A percentile compares a stretch with the other conserved stretches of the same genome.
phyloP scores from a whole-genome alignment of 108 stramenopile genomes.

The Schizochytrium sp. region DNA sequence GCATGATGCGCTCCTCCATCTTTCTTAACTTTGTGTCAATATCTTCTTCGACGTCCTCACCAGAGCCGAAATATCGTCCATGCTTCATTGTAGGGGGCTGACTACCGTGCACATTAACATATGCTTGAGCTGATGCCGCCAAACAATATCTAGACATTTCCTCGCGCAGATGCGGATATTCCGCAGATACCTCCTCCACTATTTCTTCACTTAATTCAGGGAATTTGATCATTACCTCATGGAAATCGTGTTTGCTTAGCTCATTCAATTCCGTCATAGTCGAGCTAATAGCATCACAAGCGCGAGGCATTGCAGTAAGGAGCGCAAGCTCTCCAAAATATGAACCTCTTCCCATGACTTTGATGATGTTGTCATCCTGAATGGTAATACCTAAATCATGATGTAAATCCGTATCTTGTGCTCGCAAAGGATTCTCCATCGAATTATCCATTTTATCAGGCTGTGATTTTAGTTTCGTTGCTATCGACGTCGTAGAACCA shows the following conservation, averaged over 20 bases:
- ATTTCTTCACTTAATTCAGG: conserved; percentile 43
- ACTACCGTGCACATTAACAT: background rate
- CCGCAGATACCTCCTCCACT: conserved; percentile 21
- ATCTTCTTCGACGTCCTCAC: background rate
- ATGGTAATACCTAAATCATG: background rate
- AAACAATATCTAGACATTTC: background rate
- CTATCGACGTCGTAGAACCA: too few species aligned
- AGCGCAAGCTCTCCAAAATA: conserved; percentile 58
- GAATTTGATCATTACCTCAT: conserved; percentile 50
- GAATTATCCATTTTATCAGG: background rate
- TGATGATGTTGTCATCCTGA: background rate
- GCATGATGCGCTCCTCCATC: conserved; percentile 38
- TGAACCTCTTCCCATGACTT: background rate
- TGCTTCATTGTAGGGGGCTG: background rate
- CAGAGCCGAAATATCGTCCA: background rate
- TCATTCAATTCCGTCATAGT: conserved; percentile 48
- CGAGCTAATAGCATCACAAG: background rate
- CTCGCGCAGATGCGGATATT: conserved; percentile 55
- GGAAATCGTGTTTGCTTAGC: conserved; percentile 31
- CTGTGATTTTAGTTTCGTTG: too few species aligned
- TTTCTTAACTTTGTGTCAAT: background rate
- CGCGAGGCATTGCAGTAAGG: conserved; percentile 4
- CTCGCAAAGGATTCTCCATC: background rate
- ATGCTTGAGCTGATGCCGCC: background rate
- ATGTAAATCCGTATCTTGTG: background rate